phyloP scores from a whole-genome alignment of 345 rosid genomes.

The Pugionium cornutum region DNA sequence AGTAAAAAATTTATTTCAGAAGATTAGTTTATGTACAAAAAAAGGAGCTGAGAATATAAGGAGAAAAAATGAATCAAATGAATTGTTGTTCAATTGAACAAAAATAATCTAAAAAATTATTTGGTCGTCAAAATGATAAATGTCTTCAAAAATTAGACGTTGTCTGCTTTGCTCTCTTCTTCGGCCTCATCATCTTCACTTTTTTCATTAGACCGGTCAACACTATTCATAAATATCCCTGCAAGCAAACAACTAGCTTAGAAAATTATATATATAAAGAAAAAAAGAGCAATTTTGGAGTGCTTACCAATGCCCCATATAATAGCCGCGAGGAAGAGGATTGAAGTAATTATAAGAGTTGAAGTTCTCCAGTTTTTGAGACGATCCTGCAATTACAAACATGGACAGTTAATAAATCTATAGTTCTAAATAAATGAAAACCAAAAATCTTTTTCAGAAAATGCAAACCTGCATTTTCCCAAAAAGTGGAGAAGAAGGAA shows the following conservation, averaged over 20 bases:
- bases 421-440: neutral
- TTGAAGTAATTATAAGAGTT: constrained; percentile 71
- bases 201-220: constrained; percentile 65
- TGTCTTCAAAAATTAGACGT: constrained; percentile 27
- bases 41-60: neutral
- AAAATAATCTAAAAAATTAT: constrained; percentile 5
- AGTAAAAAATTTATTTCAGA: neutral
- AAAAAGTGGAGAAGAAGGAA: constrained; percentile 97
- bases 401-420: constrained; percentile 4
- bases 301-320: constrained; percentile 78
- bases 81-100: constrained; percentile 16
- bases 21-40: constrained; percentile 15
- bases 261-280: neutral
- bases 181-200: constrained; percentile 35
- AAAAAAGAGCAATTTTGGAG: neutral
- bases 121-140: neutral
- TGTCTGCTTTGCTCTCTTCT: constrained; percentile 29
- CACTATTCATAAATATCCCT: constrained; percentile 78
- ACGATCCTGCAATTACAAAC: constrained; percentile 52
- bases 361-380: constrained; percentile 78
- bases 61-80: constrained; percentile 13
- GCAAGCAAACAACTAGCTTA: constrained; percentile 25
- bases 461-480: constrained; percentile 78
- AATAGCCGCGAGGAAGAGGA: constrained; percentile 74
- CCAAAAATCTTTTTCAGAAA: neutral